Conservation (phyloP, 1,139 yeast species). For the Yamadazyma diospyri region DNA sequence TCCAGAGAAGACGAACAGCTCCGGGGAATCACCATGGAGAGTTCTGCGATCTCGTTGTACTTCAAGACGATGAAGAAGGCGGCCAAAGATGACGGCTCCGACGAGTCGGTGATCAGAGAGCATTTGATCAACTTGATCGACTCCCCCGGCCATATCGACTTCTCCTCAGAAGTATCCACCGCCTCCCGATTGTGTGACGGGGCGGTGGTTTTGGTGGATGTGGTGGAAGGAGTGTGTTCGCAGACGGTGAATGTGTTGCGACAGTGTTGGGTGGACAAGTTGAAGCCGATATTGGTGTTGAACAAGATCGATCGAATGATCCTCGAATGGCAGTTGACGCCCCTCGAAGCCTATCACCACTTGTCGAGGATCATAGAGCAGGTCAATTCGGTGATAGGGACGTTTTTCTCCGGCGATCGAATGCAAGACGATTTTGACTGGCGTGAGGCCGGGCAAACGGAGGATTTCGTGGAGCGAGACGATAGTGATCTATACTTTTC, state of each 20-base stretch:
- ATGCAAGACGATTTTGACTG: slow-evolving; percentile 86
- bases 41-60: slow-evolving; percentile 86
- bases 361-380: slow-evolving; percentile 78
- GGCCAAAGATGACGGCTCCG: slow-evolving; percentile 17
- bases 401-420: slow-evolving; percentile 89
- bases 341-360: slow-evolving; percentile 83
- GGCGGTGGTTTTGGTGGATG: slow-evolving; percentile 91
- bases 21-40: slow-evolving; percentile 97
- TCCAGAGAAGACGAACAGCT: slow-evolving; percentile 94
- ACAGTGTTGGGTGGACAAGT: slow-evolving; percentile 92
- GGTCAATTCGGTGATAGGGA: slow-evolving; percentile 91
- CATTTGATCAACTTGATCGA: slow-evolving; percentile 89
- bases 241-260: slow-evolving; percentile 93
- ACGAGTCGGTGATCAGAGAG: slow-evolving; percentile 54
- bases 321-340: slow-evolving; percentile 75
- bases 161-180: slow-evolving; percentile 92
- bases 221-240: slow-evolving; percentile 96
- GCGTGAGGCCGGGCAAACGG: slow-evolving; percentile 61
- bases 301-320: slow-evolving; percentile 90
- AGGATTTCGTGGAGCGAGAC: slow-evolving; percentile 68
- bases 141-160: slow-evolving; percentile 98
- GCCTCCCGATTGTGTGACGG: slow-evolving; percentile 97
- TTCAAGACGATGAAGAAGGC: slow-evolving; percentile 59
- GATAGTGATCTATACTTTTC: slow-evolving; percentile 86
- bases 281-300: slow-evolving; percentile 85